A percentile compares a stretch with the other conserved stretches of the same genome.
Evolutionary conservation across 1,284 basidiomycete genomes (phyloP).

Genomic region (Ustilago loliicola): DNA sequence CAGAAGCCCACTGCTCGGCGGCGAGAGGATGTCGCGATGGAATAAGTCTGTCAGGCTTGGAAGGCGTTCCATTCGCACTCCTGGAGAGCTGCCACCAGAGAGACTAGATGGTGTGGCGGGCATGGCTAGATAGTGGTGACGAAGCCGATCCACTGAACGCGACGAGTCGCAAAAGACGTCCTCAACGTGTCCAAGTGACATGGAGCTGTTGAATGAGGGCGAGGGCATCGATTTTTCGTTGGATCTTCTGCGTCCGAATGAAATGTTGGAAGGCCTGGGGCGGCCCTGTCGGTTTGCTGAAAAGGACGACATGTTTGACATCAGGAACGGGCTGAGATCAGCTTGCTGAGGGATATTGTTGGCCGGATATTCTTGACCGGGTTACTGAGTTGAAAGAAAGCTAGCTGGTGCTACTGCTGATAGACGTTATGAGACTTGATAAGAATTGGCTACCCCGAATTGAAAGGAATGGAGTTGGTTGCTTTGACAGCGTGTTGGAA

Average conservation of each 20-base stretch:
- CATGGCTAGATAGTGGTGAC: slow-evolving; percentile 36
- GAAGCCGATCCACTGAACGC: slow-evolving; percentile 32
- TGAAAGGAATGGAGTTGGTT: neutral
- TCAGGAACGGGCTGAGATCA: neutral
- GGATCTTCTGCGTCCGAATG: slow-evolving; percentile 28
- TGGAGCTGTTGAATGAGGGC: slow-evolving; percentile 54
- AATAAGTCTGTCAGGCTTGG: slow-evolving; percentile 45
- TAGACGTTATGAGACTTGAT: neutral
- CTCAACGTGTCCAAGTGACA: slow-evolving; percentile 39
- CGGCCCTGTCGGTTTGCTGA: slow-evolving; percentile 45
- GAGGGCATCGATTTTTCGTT: slow-evolving; percentile 49
- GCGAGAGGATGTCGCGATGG: slow-evolving; percentile 42
- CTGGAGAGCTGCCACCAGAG: slow-evolving; percentile 25
- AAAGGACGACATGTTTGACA: slow-evolving; percentile 29
- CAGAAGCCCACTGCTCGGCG: slow-evolving; percentile 24
- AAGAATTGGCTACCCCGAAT: neutral
- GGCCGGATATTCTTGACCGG: neutral
- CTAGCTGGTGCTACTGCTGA: neutral
- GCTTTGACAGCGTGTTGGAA: slow-evolving; percentile 17
- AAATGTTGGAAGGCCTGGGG: slow-evolving; percentile 34
- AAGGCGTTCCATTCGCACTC: slow-evolving; percentile 25
- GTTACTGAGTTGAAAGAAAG: neutral
- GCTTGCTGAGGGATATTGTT: neutral
- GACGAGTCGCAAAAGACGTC: slow-evolving; percentile 48
- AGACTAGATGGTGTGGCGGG: slow-evolving; percentile 38